A percentile compares a stretch with the other conserved stretches of the same genome.
These are phyloP conservation scores for Leucaena leucocephala DNA, from an alignment of 306 rosid species.

Conservation along the genomic window DNA sequence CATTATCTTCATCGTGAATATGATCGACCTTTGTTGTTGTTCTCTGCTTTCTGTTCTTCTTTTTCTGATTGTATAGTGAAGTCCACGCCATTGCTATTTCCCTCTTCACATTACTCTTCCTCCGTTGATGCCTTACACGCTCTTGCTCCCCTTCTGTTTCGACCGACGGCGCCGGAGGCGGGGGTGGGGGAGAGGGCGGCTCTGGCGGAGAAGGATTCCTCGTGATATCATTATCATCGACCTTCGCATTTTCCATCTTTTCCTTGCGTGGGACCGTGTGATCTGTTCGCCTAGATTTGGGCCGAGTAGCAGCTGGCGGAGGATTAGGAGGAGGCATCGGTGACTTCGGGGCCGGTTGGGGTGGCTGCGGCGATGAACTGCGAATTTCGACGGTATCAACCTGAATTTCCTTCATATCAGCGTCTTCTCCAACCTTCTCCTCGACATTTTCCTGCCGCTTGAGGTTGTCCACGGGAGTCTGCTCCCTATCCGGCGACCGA, in stretches of 20 bases:
- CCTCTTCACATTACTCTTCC: conserved; percentile 51
- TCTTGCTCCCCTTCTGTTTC: conserved; percentile 41
- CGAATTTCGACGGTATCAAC: conserved; percentile 53
- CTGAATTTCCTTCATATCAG: conserved; percentile 60
- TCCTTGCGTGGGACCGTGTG: background rate
- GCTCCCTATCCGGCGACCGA: conserved; percentile 37
- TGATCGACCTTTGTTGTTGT: conserved; percentile 22
- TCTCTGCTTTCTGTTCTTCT: conserved; percentile 61
- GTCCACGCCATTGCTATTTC: conserved; percentile 65
- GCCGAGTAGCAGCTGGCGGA: conserved; percentile 27
- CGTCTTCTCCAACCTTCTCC: conserved; percentile 23
- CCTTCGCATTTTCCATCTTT: conserved; percentile 12
- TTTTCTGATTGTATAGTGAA: conserved; percentile 63
- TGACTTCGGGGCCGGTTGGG: conserved; percentile 32
- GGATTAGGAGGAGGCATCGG: conserved; percentile 53
- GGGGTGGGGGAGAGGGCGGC: background rate
- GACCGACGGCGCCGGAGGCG: conserved; percentile 32
- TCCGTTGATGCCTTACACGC: conserved; percentile 33
- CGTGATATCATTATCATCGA: conserved; percentile 15
- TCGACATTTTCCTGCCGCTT: conserved; percentile 25
- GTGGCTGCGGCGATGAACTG: conserved; percentile 32
- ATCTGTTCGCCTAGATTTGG: background rate
- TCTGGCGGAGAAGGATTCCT: conserved; percentile 27
- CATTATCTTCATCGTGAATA: conserved; percentile 33
- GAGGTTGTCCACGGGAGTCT: conserved; percentile 1